These are phyloP conservation scores for Guillardia theta DNA, from an alignment of 78 protist genomes.

Conservation along the genomic window DNA sequence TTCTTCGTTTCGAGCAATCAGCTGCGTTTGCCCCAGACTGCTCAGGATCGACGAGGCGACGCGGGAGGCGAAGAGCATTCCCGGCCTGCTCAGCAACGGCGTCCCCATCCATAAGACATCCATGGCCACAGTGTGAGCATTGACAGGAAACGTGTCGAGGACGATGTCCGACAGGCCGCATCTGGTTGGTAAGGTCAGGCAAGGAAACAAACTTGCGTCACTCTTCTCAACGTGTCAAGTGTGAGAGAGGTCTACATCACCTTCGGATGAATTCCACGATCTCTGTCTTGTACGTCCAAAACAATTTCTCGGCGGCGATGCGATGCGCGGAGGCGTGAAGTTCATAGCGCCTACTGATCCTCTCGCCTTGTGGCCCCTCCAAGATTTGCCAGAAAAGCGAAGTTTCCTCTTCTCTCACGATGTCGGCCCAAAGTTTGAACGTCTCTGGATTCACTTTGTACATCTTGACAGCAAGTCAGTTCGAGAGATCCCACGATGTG, in stretches of 20 bases:
- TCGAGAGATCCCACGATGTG: no score
- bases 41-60: not conserved
- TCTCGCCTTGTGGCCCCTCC: no score
- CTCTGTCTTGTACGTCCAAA: not conserved
- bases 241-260: not conserved
- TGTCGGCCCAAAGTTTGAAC: not conserved
- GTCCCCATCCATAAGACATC: slow-evolving; percentile 5
- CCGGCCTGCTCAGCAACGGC: not conserved
- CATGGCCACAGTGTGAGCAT: slow-evolving; percentile 23
- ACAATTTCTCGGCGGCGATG: no score
- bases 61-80: not conserved
- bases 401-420: no score
- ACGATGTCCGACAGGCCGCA: slow-evolving; percentile 15
- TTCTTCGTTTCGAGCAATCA: not conserved
- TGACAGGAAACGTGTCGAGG: not conserved
- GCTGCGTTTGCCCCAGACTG: not conserved
- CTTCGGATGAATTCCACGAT: not conserved
- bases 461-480: no score
- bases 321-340: no score
- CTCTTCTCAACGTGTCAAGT: not conserved
- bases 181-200: not conserved
- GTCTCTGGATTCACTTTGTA: not conserved
- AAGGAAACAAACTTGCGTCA: not conserved
- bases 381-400: no score
- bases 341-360: no score